Evolutionary conservation across 169 alveolate genomes (phyloP), one percentile per base, ranked within the genome.

Genomic region (Blepharisma undulans): DNA sequence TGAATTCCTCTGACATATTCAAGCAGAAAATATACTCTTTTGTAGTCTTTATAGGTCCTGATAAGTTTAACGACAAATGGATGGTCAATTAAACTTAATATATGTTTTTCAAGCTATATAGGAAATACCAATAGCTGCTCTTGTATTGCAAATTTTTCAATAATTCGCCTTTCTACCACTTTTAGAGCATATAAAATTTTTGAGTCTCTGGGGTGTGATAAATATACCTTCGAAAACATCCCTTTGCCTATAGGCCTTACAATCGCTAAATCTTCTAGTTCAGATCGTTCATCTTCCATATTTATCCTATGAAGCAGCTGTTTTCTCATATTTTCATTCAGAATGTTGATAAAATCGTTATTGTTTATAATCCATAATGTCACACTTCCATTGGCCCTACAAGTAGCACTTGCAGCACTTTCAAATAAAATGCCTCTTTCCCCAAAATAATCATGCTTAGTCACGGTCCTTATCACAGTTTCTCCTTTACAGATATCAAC

Each of bases 51-150:
- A 90, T 97, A 98, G 30, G 99, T 97, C 90, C 98, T 96, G 48
- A 98, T 98, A 48, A 98, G 92, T 72, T 97, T 96, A 0, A 98
- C 92, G 79, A 98, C 98, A 88, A 98, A 98, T 34, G 99, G 99
- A 92, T 98, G 99, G 89, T 98, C 99, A 92, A 98, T 98, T 89
- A 96, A 98, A 22, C 98, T 99, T 94, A 98, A 95, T 25, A 98
- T 98, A 88, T 97, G 98, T 85, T 99, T 93, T 84, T 98, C 99
- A 80, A 98, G 93, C 78, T 78, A 78, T 32, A 29, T 78, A 21
- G 10, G 1, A 10, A 32, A 12, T 78, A 78, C 66, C n/a, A 95
- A 95, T 34, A 98, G 96, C 89, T 86, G 90, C 34, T 86, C 90
- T 18, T 97, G 36, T 93, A 94, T 87, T 97, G 98, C 91, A 84